A percentile compares a stretch with the other conserved stretches of the same genome.
Evolutionary conservation across 2,329 filamentous ascomycete genomes (phyloP).

Genomic region (Cordyceps pruinosa): DNA sequence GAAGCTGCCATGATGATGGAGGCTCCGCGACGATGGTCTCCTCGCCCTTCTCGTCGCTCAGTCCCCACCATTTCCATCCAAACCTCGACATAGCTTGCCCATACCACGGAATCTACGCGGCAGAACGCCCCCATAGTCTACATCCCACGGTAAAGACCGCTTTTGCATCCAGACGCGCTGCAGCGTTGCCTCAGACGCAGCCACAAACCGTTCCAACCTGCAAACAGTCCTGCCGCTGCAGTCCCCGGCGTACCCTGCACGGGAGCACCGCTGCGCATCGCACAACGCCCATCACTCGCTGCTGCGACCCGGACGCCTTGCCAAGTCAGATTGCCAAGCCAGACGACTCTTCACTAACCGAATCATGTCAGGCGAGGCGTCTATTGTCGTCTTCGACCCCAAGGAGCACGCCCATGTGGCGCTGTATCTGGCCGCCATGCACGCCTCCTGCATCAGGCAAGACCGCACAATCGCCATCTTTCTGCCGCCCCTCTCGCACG

Average conservation of each 20-base stretch:
- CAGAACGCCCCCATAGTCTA: too few relatives aligned
- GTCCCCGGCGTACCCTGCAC: too few relatives aligned
- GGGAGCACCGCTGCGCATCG: background rate
- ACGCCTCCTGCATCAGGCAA: slow-evolving; percentile 51
- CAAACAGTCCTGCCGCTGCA: background rate
- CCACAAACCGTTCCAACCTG: background rate
- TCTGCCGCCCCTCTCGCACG: slow-evolving; percentile 49
- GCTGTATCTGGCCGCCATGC: slow-evolving; percentile 50
- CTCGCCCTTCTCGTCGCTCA: too few relatives aligned
- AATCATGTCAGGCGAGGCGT: slow-evolving; percentile 26
- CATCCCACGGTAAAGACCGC: too few relatives aligned
- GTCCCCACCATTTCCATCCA: too few relatives aligned
- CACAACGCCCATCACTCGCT: background rate
- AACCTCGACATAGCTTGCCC: too few relatives aligned
- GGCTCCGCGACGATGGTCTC: too few relatives aligned
- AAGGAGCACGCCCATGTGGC: slow-evolving; percentile 44
- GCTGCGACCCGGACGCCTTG: background rate
- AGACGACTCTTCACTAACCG: background rate
- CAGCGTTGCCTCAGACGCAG: too few relatives aligned
- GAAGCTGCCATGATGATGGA: too few relatives aligned
- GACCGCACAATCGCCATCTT: slow-evolving; percentile 53
- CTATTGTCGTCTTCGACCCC: slow-evolving; percentile 37
- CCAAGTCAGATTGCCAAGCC: too few relatives aligned
- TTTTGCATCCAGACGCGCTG: too few relatives aligned
- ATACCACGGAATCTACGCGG: too few relatives aligned